phyloP scores from a whole-genome alignment of 805 yeast species.

The Ogataea degrootiae region DNA sequence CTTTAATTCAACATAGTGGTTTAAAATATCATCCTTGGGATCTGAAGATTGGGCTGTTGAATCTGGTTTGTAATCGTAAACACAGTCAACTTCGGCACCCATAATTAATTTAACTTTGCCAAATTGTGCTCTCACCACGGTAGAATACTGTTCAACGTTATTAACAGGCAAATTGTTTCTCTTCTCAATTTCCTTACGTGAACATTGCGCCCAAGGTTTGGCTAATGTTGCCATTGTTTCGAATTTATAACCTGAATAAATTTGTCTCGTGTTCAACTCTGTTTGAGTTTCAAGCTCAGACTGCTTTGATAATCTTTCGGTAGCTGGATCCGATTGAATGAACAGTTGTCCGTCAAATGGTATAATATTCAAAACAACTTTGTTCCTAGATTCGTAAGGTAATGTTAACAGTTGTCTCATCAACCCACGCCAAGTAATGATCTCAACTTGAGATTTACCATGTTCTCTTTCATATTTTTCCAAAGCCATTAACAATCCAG shows the following conservation, averaged over 20 bases:
- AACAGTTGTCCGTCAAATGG: constrained; percentile 74
- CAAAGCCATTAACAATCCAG: constrained; percentile 54
- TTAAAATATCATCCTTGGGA: constrained; percentile 41
- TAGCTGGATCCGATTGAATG: constrained; percentile 40
- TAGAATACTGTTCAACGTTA: constrained; percentile 71
- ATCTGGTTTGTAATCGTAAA: constrained; percentile 69
- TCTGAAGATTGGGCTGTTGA: not conserved
- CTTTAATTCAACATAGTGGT: constrained; percentile 83
- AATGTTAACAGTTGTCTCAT: constrained; percentile 69
- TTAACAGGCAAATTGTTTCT: constrained; percentile 57
- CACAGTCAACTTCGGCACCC: constrained; percentile 92
- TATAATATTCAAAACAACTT: constrained; percentile 56
- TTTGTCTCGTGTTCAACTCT: constrained; percentile 35
- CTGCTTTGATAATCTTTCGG: constrained; percentile 29
- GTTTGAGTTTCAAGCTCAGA: constrained; percentile 26
- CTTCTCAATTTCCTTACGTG: constrained; percentile 64
- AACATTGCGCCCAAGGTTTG: constrained; percentile 66
- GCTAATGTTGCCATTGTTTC: constrained; percentile 73
- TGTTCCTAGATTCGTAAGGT: constrained; percentile 55
- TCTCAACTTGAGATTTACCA: constrained; percentile 47
- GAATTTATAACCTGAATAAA: constrained; percentile 78
- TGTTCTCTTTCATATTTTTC: constrained; percentile 47
- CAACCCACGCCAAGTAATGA: constrained; percentile 82
- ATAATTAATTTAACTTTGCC: constrained; percentile 64
- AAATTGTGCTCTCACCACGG: constrained; percentile 81